phyloP scores from a whole-genome alignment of 2,329 filamentous ascomycete genomes.

The Ceratocystis colombiana region DNA sequence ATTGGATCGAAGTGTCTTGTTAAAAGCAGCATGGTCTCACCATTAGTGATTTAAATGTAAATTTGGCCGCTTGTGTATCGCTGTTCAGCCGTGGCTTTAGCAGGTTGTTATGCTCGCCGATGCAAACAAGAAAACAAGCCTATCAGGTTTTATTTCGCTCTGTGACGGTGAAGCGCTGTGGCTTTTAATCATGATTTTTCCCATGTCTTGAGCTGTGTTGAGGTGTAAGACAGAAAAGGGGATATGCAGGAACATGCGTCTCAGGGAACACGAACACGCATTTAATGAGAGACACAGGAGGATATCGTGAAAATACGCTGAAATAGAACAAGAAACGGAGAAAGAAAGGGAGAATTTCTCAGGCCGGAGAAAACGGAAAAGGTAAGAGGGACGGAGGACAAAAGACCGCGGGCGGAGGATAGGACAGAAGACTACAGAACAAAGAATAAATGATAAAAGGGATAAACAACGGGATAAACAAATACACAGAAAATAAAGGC shows the following conservation, averaged over 20 bases:
- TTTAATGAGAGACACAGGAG: background rate
- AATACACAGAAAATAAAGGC: background rate
- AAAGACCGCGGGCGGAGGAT: background rate
- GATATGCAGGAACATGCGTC: slow-evolving; percentile 13
- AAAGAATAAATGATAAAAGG: background rate
- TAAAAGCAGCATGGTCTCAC: background rate
- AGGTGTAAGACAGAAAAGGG: slow-evolving; percentile 1
- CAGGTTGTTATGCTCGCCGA: background rate
- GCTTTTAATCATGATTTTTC: background rate
- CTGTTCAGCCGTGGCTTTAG: background rate
- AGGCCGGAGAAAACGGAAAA: background rate
- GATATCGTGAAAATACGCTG: background rate
- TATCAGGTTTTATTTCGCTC: background rate
- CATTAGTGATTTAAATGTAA: background rate
- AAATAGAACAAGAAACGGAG: background rate
- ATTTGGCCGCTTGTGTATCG: background rate
- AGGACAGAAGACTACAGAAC: background rate
- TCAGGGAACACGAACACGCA: slow-evolving; percentile 9
- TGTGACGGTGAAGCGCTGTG: background rate
- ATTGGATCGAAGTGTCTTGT: background rate
- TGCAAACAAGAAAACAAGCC: background rate
- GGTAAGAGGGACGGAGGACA: background rate
- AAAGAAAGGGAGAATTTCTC: background rate
- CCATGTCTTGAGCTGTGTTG: background rate
- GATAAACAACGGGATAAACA: background rate